These are phyloP conservation scores for Pichia californica DNA, from an alignment of 805 yeast genomes.

Conservation along the genomic window DNA sequence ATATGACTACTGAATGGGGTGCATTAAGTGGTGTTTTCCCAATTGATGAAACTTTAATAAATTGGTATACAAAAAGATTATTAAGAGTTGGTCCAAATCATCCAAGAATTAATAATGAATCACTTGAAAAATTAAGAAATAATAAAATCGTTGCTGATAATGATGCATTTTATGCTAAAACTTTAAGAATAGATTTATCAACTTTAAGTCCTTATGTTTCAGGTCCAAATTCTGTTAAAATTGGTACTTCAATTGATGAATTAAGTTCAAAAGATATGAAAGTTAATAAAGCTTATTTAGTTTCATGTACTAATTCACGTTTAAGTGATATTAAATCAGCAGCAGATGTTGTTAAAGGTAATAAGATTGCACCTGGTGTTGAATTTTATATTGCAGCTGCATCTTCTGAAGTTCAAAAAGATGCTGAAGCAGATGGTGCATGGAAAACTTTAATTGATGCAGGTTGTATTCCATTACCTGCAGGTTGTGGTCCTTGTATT, in stretches of 20 bases:
- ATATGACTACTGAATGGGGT: slow-evolving; percentile 99
- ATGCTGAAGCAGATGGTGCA: slow-evolving; percentile 86
- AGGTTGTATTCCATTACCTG: slow-evolving; percentile 92
- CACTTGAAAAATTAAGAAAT: slow-evolving; percentile 45
- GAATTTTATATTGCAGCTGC: slow-evolving; percentile 98
- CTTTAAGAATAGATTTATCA: slow-evolving; percentile 69
- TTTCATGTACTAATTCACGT: slow-evolving; percentile 96
- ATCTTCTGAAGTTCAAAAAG: slow-evolving; percentile 84
- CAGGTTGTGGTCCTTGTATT: slow-evolving; percentile 99
- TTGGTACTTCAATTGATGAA: slow-evolving; percentile 71
- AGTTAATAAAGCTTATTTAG: slow-evolving; percentile 91
- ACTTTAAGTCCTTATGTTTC: slow-evolving; percentile 84
- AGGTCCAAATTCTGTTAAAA: slow-evolving; percentile 96
- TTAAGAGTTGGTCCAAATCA: slow-evolving; percentile 44
- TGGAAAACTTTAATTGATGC: slow-evolving; percentile 88
- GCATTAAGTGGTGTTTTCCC: slow-evolving; percentile 96
- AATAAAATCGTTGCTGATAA: slow-evolving; percentile 50
- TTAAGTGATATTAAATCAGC: slow-evolving; percentile 91
- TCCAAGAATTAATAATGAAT: slow-evolving; percentile 67
- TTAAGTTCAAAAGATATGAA: slow-evolving; percentile 66
- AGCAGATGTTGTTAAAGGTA: slow-evolving; percentile 77
- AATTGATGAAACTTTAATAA: slow-evolving; percentile 71
- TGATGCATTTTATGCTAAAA: slow-evolving; percentile 86
- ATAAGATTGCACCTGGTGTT: slow-evolving; percentile 80
- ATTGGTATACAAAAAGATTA: slow-evolving; percentile 70